A percentile compares a stretch with the other conserved stretches of the same genome.
These are phyloP conservation scores for Solanum bulbocastanum DNA, from an alignment of 257 asterid species.

Conservation along the genomic window DNA sequence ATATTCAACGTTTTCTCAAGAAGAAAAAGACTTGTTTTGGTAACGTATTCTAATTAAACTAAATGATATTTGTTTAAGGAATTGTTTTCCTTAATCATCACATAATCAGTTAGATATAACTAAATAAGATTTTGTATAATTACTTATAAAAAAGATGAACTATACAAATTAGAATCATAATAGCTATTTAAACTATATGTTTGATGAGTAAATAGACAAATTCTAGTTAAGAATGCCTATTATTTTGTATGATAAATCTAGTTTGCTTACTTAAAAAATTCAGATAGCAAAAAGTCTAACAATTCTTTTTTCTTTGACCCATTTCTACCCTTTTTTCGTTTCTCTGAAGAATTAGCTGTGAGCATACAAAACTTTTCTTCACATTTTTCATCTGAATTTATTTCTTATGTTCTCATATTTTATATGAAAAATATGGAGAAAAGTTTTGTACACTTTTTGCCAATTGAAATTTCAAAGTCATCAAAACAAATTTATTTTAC, in stretches of 20 bases:
- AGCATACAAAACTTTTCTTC: background rate
- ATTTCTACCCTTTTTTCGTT: too few relatives aligned
- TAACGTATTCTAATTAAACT: background rate
- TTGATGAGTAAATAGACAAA: background rate
- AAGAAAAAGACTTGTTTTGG: background rate
- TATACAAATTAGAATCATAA: background rate
- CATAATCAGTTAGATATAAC: too few relatives aligned
- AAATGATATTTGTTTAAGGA: background rate
- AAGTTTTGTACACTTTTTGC: background rate
- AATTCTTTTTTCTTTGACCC: too few relatives aligned
- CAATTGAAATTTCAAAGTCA: background rate
- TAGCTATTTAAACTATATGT: too few relatives aligned
- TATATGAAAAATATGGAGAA: background rate
- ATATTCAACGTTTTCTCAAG: background rate
- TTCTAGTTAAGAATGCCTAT: background rate
- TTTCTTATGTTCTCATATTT: background rate
- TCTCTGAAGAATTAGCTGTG: too few relatives aligned
- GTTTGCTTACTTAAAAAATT: too few relatives aligned
- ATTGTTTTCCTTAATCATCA: too few relatives aligned
- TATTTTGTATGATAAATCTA: background rate
- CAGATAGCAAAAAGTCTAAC: too few relatives aligned
- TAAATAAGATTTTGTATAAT: background rate
- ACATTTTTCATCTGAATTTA: background rate
- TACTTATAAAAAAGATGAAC: too few relatives aligned
- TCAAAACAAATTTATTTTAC: background rate